These are phyloP conservation scores for Aspergillus caelatus DNA, from an alignment of 2,329 filamentous ascomycete genomes.

Conservation along the genomic window DNA sequence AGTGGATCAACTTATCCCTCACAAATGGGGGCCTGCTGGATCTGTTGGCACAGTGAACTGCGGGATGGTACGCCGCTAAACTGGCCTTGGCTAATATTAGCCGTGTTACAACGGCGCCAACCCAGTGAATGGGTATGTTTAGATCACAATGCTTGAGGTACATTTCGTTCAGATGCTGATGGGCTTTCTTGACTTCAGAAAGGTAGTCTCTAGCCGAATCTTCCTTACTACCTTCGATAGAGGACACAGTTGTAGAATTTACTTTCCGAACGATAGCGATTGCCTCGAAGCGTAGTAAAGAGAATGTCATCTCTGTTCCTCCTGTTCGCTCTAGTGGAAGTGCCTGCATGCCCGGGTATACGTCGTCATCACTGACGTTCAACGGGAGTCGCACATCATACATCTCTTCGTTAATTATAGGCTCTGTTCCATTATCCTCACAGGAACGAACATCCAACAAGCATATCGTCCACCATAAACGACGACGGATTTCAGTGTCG, in stretches of 20 bases:
- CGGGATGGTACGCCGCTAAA: background rate
- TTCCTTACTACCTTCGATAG: background rate
- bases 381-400: slow-evolving; percentile 50
- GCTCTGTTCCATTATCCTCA: slow-evolving; percentile 51
- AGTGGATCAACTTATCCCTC: background rate
- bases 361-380: slow-evolving; percentile 54
- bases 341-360: slow-evolving; percentile 48
- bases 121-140: background rate
- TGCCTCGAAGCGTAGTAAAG: slow-evolving; percentile 54
- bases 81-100: background rate
- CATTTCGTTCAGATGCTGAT: background rate
- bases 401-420: slow-evolving; percentile 37
- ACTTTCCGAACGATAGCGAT: slow-evolving; percentile 22
- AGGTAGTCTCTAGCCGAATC: background rate
- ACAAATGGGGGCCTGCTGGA: background rate
- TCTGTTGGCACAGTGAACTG: background rate
- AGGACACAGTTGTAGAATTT: background rate
- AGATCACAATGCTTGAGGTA: background rate
- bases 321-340: slow-evolving; percentile 49
- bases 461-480: slow-evolving; percentile 53
- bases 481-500: slow-evolving; percentile 51
- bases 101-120: background rate
- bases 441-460: slow-evolving; percentile 46
- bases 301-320: slow-evolving; percentile 55
- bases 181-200: background rate